phyloP scores from a whole-genome alignment of 305 asterid species.

The Fraxinus greggii region DNA sequence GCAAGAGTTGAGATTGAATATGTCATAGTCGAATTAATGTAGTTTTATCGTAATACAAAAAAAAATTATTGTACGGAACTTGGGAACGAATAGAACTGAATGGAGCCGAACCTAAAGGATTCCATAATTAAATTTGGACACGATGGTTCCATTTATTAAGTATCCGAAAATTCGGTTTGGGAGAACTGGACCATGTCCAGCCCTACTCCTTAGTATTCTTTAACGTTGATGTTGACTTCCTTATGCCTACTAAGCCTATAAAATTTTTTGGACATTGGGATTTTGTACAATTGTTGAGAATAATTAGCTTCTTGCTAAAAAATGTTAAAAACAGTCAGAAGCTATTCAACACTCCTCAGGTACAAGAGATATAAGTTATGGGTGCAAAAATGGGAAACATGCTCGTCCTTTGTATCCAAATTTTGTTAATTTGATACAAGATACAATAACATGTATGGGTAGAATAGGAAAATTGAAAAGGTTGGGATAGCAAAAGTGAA shows the following conservation, averaged over 20 bases:
- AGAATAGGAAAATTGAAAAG: background rate
- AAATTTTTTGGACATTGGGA: background rate
- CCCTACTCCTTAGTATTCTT: slow-evolving; percentile 6
- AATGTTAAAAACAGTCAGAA: background rate
- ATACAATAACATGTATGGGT: slow-evolving; percentile 3
- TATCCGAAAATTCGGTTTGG: too few species aligned
- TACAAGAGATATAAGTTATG: background rate
- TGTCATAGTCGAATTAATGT: too few species aligned
- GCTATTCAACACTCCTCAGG: background rate
- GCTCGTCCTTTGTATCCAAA: slow-evolving; percentile 4
- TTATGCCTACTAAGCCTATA: background rate
- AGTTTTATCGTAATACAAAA: too few species aligned
- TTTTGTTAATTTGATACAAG: background rate
- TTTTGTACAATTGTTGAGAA: background rate
- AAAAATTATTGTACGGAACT: too few species aligned
- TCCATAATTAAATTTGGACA: too few species aligned
- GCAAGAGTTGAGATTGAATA: too few species aligned
- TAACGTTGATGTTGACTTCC: slow-evolving; percentile 11
- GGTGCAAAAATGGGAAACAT: background rate
- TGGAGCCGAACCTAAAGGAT: too few species aligned
- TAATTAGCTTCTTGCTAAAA: background rate
- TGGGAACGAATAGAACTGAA: too few species aligned
- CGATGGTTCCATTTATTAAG: too few species aligned
- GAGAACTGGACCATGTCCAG: too few species aligned
- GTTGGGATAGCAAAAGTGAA: background rate